Base-by-base conservation (phyloP, 495 filamentous ascomycete genomes). In the Neurospora sp. region DNA sequence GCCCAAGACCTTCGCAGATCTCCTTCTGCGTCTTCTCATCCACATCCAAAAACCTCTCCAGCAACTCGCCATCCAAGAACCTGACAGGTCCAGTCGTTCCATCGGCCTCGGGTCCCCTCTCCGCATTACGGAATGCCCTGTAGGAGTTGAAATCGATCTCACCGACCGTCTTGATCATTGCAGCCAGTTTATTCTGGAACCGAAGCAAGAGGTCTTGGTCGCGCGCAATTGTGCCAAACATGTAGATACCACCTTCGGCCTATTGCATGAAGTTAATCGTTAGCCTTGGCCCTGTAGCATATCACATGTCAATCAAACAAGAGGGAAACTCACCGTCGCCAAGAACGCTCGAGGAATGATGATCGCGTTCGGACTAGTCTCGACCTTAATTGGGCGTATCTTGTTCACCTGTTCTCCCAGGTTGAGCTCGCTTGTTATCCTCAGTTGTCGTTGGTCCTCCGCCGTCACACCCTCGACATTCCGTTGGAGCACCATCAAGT, bases 371-470 rank as follows among this genome's bases (percentile, higher is more conserved):
- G 84, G 80, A 15, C 85, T 84, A 5, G 87, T 84, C 39, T 88
- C 85, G 28, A 94, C 89, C n/a, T 85, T 82, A 37, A 88, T 79
- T 40, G 73, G 75, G 21, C 81, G 81, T 40, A 99, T 97, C 36
- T 89, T 87, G 75, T 98, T 98, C 45, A 98, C 93, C 90, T 94
- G 92, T 79, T 98, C 95, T 2, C 96, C 94, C 31, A 99, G 79
- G 40, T 89, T 88, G 31, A 98, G 89, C 82, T 98, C 94, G 54
- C 90, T 89, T 4, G 89, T 93, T 1, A 94, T 83, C 40, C 92
- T 84, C 74, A 98, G 80, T n/a, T 89, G 85, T 36, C 86, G 86
- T 72, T 85, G 85, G 74, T 98, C 94, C 31, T 95, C 91, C 2
- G 85, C 85, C 5, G 90, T 93, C 1, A 94, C 90, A 2, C 92